Evolutionary conservation across 2,329 filamentous ascomycete genomes (phyloP).

Genomic region (Colletotrichum sp.): DNA sequence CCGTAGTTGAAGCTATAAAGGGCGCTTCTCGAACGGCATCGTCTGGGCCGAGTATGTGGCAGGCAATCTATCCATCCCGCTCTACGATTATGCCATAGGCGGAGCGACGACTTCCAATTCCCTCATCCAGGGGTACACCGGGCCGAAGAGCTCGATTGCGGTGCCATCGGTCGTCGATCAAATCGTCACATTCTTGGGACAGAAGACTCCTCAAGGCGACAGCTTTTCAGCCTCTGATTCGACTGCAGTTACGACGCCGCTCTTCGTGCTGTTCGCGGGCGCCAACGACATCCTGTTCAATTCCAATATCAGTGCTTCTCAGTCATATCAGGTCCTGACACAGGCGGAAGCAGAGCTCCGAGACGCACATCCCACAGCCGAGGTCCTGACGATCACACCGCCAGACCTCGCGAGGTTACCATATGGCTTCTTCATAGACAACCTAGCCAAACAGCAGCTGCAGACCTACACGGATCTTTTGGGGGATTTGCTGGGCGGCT

Average conservation of each 20-base stretch:
- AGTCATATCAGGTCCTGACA: neutral
- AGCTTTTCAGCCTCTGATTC: neutral
- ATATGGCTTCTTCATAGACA: neutral
- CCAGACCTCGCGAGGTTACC: conserved; percentile 4
- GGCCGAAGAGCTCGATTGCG: neutral
- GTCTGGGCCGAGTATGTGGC: conserved; percentile 19
- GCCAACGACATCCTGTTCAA: conserved; percentile 13
- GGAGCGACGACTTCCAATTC: conserved; percentile 13
- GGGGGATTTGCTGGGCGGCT: neutral
- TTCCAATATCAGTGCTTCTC: conserved; percentile 12
- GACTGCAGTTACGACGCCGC: neutral
- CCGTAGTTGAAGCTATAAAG: neutral
- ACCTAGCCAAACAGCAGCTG: neutral
- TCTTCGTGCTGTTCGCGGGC: conserved; percentile 1
- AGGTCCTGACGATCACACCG: neutral
- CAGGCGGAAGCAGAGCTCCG: neutral
- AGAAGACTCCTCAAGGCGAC: neutral
- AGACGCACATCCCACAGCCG: neutral
- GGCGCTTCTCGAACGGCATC: conserved; percentile 14
- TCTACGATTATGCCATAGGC: conserved; percentile 17
- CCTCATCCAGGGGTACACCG: conserved; percentile 10
- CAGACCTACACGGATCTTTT: neutral
- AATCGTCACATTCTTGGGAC: neutral
- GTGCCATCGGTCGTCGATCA: conserved; percentile 10
- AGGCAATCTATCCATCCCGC: conserved; percentile 9